These are phyloP conservation scores for Phytophthora vignae DNA, from an alignment of 352 stramenopile genomes.

Conservation along the genomic window DNA sequence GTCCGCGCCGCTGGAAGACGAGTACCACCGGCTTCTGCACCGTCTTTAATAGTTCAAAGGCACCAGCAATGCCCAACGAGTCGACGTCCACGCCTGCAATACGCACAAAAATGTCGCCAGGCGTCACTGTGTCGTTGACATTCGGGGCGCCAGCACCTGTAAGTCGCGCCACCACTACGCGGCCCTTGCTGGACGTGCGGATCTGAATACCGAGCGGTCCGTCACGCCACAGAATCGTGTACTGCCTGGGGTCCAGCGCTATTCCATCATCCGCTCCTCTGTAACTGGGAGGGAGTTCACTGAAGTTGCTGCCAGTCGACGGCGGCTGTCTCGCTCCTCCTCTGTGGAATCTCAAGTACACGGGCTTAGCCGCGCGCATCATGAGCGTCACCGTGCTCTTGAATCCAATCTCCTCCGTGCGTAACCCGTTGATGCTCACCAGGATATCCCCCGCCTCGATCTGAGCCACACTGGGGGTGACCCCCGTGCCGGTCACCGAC, in stretches of 20 bases:
- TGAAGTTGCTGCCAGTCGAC: constrained; percentile 29
- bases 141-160: constrained; percentile 66
- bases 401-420: constrained; percentile 82
- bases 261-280: constrained; percentile 16
- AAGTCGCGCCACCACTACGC: constrained; percentile 78
- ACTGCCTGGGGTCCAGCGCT: constrained; percentile 56
- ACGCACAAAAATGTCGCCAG: constrained; percentile 80
- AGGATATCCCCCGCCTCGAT: constrained; percentile 76
- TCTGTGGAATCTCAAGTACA: constrained; percentile 76
- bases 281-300: constrained; percentile 26
- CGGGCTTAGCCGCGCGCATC: constrained; percentile 77
- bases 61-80: constrained; percentile 70
- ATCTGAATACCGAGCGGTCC: constrained; percentile 87
- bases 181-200: constrained; percentile 65
- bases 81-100: constrained; percentile 79
- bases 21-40: constrained; percentile 85
- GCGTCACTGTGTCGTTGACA: constrained; percentile 59
- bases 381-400: constrained; percentile 79
- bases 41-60: constrained; percentile 80
- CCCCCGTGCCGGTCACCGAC: constrained; percentile 63
- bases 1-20: constrained; percentile 66
- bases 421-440: constrained; percentile 75
- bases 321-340: constrained; percentile 36
- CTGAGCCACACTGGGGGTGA: constrained; percentile 72
- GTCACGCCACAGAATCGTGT: constrained; percentile 78